Evolutionary conservation across 306 rosid genomes (phyloP).

Genomic region (Myrica gale): DNA sequence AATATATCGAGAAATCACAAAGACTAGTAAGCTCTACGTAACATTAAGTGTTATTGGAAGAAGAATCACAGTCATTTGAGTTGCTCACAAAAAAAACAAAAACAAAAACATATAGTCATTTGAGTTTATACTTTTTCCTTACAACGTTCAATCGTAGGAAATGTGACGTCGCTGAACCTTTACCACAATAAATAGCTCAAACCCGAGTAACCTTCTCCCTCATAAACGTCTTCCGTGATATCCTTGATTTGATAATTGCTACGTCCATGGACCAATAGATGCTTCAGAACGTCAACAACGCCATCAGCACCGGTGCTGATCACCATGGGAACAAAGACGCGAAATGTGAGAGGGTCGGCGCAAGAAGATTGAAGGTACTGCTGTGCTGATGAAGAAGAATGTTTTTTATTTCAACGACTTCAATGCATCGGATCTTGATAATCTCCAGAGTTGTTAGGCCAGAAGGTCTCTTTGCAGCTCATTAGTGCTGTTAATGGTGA

Average conservation of each 20-base stretch:
- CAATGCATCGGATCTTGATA: conserved; percentile 64
- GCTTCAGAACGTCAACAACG: conserved; percentile 21
- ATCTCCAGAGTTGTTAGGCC: conserved; percentile 74
- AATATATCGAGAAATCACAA: conserved; percentile 10
- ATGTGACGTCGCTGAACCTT: not conserved
- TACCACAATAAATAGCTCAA: not conserved
- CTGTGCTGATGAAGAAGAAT: conserved; percentile 71
- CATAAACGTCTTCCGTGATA: not conserved
- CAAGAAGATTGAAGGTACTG: conserved; percentile 52
- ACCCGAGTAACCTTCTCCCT: not conserved
- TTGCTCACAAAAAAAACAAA: no score
- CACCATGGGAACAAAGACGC: not conserved
- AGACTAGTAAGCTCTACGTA: conserved; percentile 25
- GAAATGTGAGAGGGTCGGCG: not conserved
- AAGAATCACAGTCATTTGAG: no score
- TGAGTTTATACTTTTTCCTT: no score
- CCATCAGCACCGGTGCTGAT: not conserved
- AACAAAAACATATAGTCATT: no score
- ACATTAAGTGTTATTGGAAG: no score
- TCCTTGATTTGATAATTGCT: not conserved
- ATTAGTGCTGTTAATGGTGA: conserved; percentile 51
- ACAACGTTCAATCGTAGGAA: not conserved
- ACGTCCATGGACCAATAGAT: not conserved
- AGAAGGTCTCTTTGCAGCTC: conserved; percentile 75
- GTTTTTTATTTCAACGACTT: conserved; percentile 61